These are phyloP conservation scores for Cercophora samala DNA, from an alignment of 495 filamentous ascomycete species.

Conservation along the genomic window DNA sequence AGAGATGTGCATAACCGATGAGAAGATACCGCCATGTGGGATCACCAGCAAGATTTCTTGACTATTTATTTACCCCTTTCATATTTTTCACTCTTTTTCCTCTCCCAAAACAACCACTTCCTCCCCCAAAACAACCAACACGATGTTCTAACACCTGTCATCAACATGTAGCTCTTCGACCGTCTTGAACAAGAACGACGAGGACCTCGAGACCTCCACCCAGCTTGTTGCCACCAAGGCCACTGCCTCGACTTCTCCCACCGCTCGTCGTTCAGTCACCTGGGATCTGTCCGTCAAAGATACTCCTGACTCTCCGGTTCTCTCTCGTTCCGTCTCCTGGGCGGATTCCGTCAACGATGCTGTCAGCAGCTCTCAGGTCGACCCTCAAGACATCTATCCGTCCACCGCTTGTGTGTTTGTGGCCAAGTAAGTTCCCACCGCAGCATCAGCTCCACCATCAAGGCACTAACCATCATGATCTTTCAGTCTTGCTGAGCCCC, in stretches of 20 bases:
- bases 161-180: background rate
- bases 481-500: slow-evolving; percentile 40
- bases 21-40: background rate
- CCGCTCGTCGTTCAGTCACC: too few species aligned
- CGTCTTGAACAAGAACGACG: background rate
- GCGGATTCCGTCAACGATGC: background rate
- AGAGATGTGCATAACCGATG: background rate
- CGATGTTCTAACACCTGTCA: background rate
- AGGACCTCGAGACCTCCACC: background rate
- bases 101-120: too few species aligned
- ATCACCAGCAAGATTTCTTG: too few species aligned
- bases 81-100: background rate
- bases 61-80: background rate
- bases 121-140: background rate
- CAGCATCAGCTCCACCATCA: background rate
- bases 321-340: background rate
- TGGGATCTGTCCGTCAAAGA: too few species aligned
- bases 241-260: too few species aligned
- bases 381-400: slow-evolving; percentile 56
- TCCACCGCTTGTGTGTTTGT: slow-evolving; percentile 59
- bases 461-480: slow-evolving; percentile 7
- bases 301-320: background rate
- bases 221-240: background rate
- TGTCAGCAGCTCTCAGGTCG: slow-evolving; percentile 25
- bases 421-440: slow-evolving; percentile 54